Evolutionary conservation across 179 eudicot species (phyloP), one percentile per base, ranked within the genome.

Genomic region (Patellifolia procumbens): DNA sequence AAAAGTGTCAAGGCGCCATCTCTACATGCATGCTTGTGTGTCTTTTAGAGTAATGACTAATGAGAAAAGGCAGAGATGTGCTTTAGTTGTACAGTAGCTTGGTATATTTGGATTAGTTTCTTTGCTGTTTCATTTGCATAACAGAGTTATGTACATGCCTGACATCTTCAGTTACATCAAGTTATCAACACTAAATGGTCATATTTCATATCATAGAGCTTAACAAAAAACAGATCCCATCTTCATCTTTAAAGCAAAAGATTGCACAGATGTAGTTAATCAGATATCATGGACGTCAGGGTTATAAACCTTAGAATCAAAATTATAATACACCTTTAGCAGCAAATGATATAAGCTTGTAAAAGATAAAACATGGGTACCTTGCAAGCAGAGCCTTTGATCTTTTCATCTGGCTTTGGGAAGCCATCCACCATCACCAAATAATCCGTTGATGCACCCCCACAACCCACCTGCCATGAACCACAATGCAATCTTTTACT

Each of bases 391-490:
- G 74, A 62, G 26, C 78, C 61, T 70, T 55, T 76, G 81, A 84
- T 79, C 85, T 84, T 84, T 37, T 76, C 74, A 70, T 84, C 87
- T 24, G 87, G 87, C 59, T 81, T 84, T 0, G 87, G 85, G 56
- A 78, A 84, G 32, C 68, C 82, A 79, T 84, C 87, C 46, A 84
- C 87, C 87, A 79, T 78, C 16, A 84, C 53, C 56, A 84, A 76
- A 73, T 84, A 84, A 52, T 84, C 87, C 85, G 81, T 81, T 0
- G 85, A 76, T 52, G 76, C 83, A 73, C 87, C 87, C 20, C 87
- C 87, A 46, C 87, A 84, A 39, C 87, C 87, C 29, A 84, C 83
- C 87, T 84, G 79, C 46, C 53, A 45, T 24, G n/a, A 60, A 17
- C 42, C 24, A 1, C 39, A 46, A 69, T 12, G 9, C 0, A 19